A percentile compares a stretch with the other conserved stretches of the same genome.
Conservation (phyloP, 129 eudicot species). For the Pseudognaphalium luteoalbum region DNA sequence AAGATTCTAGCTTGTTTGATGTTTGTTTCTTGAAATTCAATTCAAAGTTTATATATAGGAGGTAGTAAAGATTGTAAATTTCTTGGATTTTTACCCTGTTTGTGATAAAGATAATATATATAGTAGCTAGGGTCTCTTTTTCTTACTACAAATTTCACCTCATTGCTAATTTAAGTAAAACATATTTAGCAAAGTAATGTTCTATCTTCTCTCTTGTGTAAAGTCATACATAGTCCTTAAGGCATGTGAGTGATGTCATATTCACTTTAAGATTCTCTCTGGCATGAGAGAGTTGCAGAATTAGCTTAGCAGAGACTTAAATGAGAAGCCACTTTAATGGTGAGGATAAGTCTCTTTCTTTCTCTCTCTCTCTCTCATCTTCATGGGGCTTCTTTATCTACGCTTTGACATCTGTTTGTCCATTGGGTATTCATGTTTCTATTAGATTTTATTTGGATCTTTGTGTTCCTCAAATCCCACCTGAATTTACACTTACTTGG, state of each 20-base stretch:
- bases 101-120: constrained; percentile 14
- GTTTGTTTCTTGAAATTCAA: neutral
- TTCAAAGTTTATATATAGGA: constrained; percentile 16
- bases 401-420: constrained; percentile 39
- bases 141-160: neutral
- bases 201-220: constrained; percentile 25
- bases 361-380: neutral
- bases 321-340: constrained; percentile 48
- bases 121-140: constrained; percentile 21
- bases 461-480: constrained; percentile 45
- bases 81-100: constrained; percentile 38
- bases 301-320: constrained; percentile 42
- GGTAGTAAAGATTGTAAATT: constrained; percentile 26
- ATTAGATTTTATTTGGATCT: constrained; percentile 50
- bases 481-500: constrained; percentile 29
- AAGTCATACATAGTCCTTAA: constrained; percentile 35
- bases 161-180: constrained; percentile 24
- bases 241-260: constrained; percentile 44
- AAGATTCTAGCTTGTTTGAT: constrained; percentile 28
- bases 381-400: constrained; percentile 10
- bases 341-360: constrained; percentile 40
- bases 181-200: constrained; percentile 37
- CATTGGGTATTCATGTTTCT: constrained; percentile 27
- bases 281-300: constrained; percentile 39
- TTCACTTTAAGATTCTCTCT: constrained; percentile 44